Percentiles rank a stretch among this genome's conserved stretches.
These are phyloP conservation scores for Reutealis trisperma DNA, from an alignment of 345 rosid species.

Conservation along the genomic window DNA sequence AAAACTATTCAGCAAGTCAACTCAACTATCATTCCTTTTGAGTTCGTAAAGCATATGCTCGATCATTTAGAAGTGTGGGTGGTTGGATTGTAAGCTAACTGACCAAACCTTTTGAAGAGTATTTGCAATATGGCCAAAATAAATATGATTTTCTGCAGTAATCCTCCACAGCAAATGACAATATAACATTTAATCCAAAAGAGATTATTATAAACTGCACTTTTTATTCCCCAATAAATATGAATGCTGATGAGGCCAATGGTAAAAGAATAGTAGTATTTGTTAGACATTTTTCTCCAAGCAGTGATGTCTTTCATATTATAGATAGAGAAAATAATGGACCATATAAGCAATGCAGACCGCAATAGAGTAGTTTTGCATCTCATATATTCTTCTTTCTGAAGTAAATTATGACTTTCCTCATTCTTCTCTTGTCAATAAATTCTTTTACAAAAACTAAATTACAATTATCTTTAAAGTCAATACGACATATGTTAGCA, in stretches of 20 bases:
- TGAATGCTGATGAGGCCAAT: not conserved
- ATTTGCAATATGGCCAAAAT: not conserved
- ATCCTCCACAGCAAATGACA: conserved; percentile 4
- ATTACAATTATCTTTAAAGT: not conserved
- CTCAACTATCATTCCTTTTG: not conserved
- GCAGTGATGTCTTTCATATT: not conserved
- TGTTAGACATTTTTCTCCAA: not conserved
- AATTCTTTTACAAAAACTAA: not conserved
- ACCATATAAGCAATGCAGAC: not conserved
- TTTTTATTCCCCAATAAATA: not conserved
- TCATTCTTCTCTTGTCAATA: not conserved
- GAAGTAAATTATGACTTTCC: not conserved
- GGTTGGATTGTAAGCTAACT: not conserved
- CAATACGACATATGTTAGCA: not conserved
- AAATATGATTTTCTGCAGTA: not conserved
- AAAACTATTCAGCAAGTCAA: not conserved
- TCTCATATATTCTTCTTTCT: not conserved
- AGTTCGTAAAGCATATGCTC: not conserved
- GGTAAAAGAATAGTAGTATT: not conserved
- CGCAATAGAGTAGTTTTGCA: not conserved
- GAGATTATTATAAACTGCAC: too few relatives aligned
- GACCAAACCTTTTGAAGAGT: not conserved
- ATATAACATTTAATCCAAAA: not conserved
- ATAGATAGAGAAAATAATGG: not conserved
- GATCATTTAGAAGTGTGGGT: not conserved